Percentiles rank a stretch among this genome's conserved stretches.
Conservation (phyloP, 2,329 filamentous ascomycete genomes). For the Calonectria hongkongensis region DNA sequence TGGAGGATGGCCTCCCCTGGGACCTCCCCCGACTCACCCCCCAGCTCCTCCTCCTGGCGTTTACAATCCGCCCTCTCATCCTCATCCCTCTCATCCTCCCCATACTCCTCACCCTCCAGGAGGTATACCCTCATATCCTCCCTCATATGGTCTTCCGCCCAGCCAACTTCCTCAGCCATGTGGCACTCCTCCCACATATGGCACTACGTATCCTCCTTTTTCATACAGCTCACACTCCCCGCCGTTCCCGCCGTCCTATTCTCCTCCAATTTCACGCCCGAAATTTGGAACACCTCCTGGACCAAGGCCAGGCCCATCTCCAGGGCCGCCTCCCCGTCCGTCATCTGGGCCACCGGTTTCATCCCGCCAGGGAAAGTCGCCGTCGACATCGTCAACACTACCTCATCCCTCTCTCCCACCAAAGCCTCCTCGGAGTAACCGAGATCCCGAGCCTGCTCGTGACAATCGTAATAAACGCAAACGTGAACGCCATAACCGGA, state of each 20-base stretch:
- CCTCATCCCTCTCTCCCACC: conserved; percentile 57
- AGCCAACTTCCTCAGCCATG: conserved; percentile 38
- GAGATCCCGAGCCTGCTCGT: conserved; percentile 53
- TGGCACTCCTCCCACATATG: conserved; percentile 34
- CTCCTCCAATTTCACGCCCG: conserved; percentile 46
- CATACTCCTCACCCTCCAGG: conserved; percentile 44
- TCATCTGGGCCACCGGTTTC: conserved; percentile 43
- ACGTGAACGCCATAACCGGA: conserved; percentile 58
- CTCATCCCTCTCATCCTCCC: conserved; percentile 33
- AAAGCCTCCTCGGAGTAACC: conserved; percentile 56
- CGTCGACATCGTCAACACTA: conserved; percentile 37
- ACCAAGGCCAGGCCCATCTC: conserved; percentile 44
- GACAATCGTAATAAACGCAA: conserved; percentile 58
- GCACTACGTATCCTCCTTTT: conserved; percentile 44
- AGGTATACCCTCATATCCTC: conserved; percentile 46
- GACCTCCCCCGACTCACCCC: conserved; percentile 48
- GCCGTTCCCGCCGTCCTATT: conserved; percentile 49
- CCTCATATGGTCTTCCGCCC: conserved; percentile 49
- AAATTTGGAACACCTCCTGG: conserved; percentile 44
- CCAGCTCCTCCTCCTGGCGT: conserved; percentile 46
- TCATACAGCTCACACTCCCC: conserved; percentile 48
- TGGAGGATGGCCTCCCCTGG: conserved; percentile 48
- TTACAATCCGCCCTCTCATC: conserved; percentile 33
- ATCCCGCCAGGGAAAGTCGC: conserved; percentile 43
- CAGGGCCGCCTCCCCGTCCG: conserved; percentile 39